Evolutionary conservation across 352 stramenopile species (phyloP).

Genomic region (Phytophthora pistaciae): DNA sequence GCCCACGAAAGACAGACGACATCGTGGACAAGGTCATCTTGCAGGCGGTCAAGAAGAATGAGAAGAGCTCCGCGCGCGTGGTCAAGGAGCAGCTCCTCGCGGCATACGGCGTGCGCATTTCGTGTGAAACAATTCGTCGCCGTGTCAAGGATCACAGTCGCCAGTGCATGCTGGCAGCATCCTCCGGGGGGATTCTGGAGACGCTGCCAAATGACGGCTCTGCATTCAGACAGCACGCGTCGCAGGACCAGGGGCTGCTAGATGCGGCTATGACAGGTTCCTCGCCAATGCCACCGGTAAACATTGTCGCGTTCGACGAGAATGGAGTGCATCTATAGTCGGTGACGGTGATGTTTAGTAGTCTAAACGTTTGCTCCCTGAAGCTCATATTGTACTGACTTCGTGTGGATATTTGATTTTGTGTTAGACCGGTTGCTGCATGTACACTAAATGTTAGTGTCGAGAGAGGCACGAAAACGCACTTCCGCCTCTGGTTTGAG

Average conservation of each 20-base stretch:
- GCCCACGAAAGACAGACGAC: slow-evolving; percentile 70
- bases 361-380: neutral
- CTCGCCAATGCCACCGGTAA: slow-evolving; percentile 6
- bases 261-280: neutral
- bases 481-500: neutral
- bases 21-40: slow-evolving; percentile 75
- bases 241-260: neutral
- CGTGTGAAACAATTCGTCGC: slow-evolving; percentile 75
- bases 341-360: neutral
- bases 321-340: slow-evolving; percentile 28
- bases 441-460: neutral
- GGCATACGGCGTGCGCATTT: slow-evolving; percentile 62
- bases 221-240: slow-evolving; percentile 1
- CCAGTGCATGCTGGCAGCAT: slow-evolving; percentile 21
- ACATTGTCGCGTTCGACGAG: slow-evolving; percentile 18
- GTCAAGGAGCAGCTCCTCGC: slow-evolving; percentile 65
- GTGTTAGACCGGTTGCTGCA: neutral
- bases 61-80: slow-evolving; percentile 65
- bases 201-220: neutral
- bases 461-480: no score
- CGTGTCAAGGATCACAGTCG: slow-evolving; percentile 72
- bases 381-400: no score
- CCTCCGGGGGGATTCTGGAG: neutral
- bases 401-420: neutral
- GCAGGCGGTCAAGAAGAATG: slow-evolving; percentile 62